Percentiles rank a stretch among this genome's conserved stretches.
These are phyloP conservation scores for Anisodus tanguticus DNA, from an alignment of 257 asterid species.

Conservation along the genomic window DNA sequence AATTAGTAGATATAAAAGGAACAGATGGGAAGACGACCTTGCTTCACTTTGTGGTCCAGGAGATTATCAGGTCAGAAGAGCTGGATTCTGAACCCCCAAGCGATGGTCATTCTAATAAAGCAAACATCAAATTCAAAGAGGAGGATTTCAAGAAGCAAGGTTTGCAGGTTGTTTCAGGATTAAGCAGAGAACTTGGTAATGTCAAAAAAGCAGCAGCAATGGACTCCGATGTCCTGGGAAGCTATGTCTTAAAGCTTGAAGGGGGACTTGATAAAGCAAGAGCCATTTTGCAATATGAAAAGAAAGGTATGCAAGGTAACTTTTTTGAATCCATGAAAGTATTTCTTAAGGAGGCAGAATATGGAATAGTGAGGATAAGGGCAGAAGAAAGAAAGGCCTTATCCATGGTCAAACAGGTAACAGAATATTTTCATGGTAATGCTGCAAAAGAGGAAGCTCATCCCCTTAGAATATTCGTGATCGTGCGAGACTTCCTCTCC, in stretches of 20 bases:
- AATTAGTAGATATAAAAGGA: slow-evolving; percentile 86
- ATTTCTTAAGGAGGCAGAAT: slow-evolving; percentile 70
- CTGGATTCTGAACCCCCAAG: slow-evolving; percentile 47
- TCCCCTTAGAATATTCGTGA: slow-evolving; percentile 84
- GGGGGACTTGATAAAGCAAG: slow-evolving; percentile 80
- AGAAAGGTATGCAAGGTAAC: slow-evolving; percentile 55
- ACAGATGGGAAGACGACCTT: slow-evolving; percentile 94
- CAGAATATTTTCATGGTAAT: slow-evolving; percentile 92
- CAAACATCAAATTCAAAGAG: slow-evolving; percentile 48
- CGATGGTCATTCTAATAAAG: slow-evolving; percentile 39
- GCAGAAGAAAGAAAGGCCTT: slow-evolving; percentile 65
- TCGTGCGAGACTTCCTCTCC: slow-evolving; percentile 83
- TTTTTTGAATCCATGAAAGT: slow-evolving; percentile 74
- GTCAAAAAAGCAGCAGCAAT: slow-evolving; percentile 89
- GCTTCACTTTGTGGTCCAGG: slow-evolving; percentile 98
- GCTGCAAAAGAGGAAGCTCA: slow-evolving; percentile 95
- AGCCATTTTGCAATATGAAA: slow-evolving; percentile 61
- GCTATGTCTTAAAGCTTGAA: slow-evolving; percentile 87
- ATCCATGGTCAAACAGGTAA: slow-evolving; percentile 73
- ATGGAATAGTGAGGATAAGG: slow-evolving; percentile 61
- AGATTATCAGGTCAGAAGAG: slow-evolving; percentile 85
- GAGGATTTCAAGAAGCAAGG: slow-evolving; percentile 84
- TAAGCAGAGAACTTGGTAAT: slow-evolving; percentile 76
- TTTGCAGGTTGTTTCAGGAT: slow-evolving; percentile 74
- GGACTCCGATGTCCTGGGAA: slow-evolving; percentile 92